Evolutionary conservation across 495 filamentous ascomycete genomes (phyloP), one percentile per base, ranked within the genome.

Genomic region (Podospora tetraspora): DNA sequence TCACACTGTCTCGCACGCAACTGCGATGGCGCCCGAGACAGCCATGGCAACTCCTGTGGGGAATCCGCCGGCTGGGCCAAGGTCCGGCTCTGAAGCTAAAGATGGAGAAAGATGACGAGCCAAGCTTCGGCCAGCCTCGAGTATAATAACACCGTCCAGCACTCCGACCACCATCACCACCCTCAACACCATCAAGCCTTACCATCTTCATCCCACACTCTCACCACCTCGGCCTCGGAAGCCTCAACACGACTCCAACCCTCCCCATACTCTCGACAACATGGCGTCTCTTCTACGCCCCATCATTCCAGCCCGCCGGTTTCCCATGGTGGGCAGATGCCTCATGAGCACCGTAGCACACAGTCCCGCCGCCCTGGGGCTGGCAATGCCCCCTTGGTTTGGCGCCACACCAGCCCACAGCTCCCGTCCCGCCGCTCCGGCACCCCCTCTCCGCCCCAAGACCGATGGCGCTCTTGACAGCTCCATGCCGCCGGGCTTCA

Each of bases 401-500:
- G 66, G 68, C 65, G 30, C 34, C 62, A 62, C 66, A 32, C 52
- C 32, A 25, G 71, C 73, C 21, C 68, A 69, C 67, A 23, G 25
- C 60, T 61, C 62, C 56, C 21, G 22, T 19, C 68, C 61, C 64
- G 66, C n/a, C n/a, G 8, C 27, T 9, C 43, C 62, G 27, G 21
- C 66, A 52, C 62, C 22, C 25, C 6, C 24, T 43, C 30, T 9
- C 24, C 32, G 58, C 29, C 30, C 58, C 21, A 24, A 30, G 37
- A 27, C 34, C 3, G 61, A 61, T 25, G 58, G 52, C 63, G 57
- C 59, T 25, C 61, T 64, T 7, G 58, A 37, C n/a, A 64, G 63
- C 34, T 76, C 71, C 32, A 79, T 80, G 74, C 80, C 80, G 9
- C 80, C 80, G 1, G 71, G 76, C 19, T 75, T 69, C 70, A 74